Base-by-base conservation (phyloP, 2,329 filamentous ascomycete genomes). In the Neobulgaria alba region DNA sequence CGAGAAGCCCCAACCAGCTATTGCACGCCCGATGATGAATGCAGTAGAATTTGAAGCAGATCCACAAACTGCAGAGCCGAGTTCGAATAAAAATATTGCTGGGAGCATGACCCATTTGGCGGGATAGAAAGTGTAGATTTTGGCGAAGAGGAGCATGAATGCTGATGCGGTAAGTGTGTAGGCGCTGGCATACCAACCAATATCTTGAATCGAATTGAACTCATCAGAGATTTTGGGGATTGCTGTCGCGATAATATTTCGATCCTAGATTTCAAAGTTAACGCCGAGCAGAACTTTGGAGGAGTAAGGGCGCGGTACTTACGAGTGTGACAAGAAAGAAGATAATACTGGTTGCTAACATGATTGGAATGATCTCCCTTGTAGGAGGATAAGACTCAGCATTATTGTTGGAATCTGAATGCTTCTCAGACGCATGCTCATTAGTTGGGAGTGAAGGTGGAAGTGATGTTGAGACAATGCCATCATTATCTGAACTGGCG, bases 151-250 rank as follows among this genome's bases (percentile, higher is more conserved):
- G 10, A 45, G 46, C 35, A 50, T 48, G 34, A 50, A 51, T 26
- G 46, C 51, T 18, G 52, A 51, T 3, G 56, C 53, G 30, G 61
- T 62, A 41, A 65, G 54, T 36, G 62, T 47, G 43, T 64, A 62
- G 10, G 57, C 49, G 10, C 54, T 55, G 17, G 56, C 58, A 48
- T 64, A 64, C 61, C 61, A 64, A 10, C 60, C 60, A 12, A 63
- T 53, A 45, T 64, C 61, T 18, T 54, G 47, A 10, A 57, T 52
- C 10, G 57, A 58, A 16, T 61, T 50, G 43, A 65, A 64, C 16
- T 60, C 56, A 19, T 45, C 33, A 1, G 63, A 63, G 26, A 66
- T 65, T 21, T 56, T 55, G n/a, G 63, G 63, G 29, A 65, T 62
- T n/a, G 63, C 63, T 23, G 52, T 53, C 5, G 52, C 49, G 14